A percentile compares a stretch with the other conserved stretches of the same genome.
Conservation (phyloP, 2,329 filamentous ascomycete genomes). For the Botrytis squamosa region DNA sequence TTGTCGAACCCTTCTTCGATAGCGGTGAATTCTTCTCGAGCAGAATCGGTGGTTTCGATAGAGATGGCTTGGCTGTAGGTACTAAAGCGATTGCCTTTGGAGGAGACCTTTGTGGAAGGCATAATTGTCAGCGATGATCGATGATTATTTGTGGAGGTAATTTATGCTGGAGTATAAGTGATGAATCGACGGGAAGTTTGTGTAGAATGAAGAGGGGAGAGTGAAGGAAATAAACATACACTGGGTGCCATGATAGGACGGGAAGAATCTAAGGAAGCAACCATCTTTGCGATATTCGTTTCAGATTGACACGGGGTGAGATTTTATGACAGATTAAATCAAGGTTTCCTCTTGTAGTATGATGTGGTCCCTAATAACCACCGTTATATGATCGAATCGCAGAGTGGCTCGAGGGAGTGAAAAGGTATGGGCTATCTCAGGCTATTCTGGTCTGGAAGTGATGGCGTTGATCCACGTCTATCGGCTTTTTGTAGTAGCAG, state of each 20-base stretch:
- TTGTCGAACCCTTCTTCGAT: conserved; percentile 65
- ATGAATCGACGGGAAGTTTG: conserved; percentile 10
- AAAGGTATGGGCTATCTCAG: neutral
- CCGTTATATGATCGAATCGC: conserved; percentile 18
- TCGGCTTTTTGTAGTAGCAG: conserved; percentile 3
- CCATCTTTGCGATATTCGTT: conserved; percentile 37
- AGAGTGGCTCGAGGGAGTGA: conserved; percentile 14
- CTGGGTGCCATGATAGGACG: conserved; percentile 55
- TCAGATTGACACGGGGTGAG: conserved; percentile 9
- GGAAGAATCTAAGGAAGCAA: conserved; percentile 51
- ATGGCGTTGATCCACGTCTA: conserved; percentile 16
- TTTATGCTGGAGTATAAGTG: conserved; percentile 2
- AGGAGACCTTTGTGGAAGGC: conserved; percentile 48
- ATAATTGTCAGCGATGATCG: conserved; percentile 32
- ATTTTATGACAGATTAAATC: conserved; percentile 1
- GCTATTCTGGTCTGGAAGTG: conserved; percentile 7
- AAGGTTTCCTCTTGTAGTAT: conserved; percentile 13
- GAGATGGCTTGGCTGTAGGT: conserved; percentile 49
- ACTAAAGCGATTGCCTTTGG: conserved; percentile 49
- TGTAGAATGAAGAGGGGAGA: conserved; percentile 19
- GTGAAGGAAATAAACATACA: conserved; percentile 42
- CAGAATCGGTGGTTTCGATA: conserved; percentile 37
- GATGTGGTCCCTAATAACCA: conserved; percentile 9
- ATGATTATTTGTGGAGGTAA: neutral
- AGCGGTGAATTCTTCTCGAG: conserved; percentile 52